Evolutionary conservation across 208 protist species (phyloP).

Genomic region (Trypanosoma congolense): DNA sequence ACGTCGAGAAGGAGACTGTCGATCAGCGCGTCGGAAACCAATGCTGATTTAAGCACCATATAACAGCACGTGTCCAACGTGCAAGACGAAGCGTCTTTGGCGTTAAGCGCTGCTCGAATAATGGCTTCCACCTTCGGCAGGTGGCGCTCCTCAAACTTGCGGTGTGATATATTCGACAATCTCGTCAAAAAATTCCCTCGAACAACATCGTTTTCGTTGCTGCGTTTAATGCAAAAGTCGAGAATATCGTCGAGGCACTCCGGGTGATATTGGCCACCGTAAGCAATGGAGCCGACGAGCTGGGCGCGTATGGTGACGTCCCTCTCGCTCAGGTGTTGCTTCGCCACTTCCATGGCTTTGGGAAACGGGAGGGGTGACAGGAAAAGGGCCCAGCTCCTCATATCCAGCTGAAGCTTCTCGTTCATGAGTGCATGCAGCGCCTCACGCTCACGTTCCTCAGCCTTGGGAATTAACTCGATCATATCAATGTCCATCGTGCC

Average conservation of each 20-base stretch:
- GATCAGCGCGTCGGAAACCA: background rate
- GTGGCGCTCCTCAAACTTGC: constrained; percentile 14
- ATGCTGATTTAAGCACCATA: constrained; percentile 3
- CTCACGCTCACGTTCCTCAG: constrained; percentile 14
- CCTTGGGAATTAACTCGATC: constrained; percentile 2
- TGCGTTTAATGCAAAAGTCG: constrained; percentile 13
- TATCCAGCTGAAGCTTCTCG: constrained; percentile 6
- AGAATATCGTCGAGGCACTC: constrained; percentile 18
- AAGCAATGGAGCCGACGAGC: constrained; percentile 1
- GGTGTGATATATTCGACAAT: constrained; percentile 1
- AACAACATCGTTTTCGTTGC: constrained; percentile 15
- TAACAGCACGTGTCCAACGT: background rate
- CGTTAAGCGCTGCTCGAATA: constrained; percentile 3
- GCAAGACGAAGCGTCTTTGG: constrained; percentile 5
- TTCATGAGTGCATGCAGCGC: constrained; percentile 11
- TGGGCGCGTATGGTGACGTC: constrained; percentile 4
- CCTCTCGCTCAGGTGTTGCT: background rate
- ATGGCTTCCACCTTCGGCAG: constrained; percentile 7
- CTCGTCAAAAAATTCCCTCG: constrained; percentile 1
- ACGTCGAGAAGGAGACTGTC: constrained; percentile 3
- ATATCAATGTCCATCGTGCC: constrained; percentile 5
- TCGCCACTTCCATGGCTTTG: constrained; percentile 3
- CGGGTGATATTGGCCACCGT: constrained; percentile 5
- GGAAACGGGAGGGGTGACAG: constrained; percentile 9
- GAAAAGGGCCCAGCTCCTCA: background rate